phyloP scores from a whole-genome alignment of 345 rosid species.

The Rhodamnia argentea region DNA sequence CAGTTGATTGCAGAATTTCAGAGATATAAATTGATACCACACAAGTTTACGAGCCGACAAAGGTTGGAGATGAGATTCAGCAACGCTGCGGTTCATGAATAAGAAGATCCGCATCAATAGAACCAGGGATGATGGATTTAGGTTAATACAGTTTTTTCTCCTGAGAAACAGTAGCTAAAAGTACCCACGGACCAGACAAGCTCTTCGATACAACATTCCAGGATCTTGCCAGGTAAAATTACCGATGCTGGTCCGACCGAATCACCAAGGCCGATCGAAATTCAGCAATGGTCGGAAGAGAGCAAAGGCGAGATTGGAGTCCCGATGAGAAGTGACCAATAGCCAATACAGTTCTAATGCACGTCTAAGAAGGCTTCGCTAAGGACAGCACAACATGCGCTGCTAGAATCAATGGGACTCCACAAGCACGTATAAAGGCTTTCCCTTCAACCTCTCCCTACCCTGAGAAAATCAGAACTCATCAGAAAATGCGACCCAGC shows the following conservation, averaged over 20 bases:
- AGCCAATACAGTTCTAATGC: background rate
- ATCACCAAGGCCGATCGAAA: background rate
- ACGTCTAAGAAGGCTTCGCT: background rate
- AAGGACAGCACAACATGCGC: background rate
- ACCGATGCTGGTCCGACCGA: background rate
- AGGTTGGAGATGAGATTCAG: background rate
- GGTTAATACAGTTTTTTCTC: background rate
- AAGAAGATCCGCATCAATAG: background rate
- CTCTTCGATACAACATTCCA: background rate
- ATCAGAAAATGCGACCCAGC: background rate
- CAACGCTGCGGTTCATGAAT: background rate
- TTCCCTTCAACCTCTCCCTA: constrained; percentile 45
- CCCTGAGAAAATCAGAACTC: constrained; percentile 32
- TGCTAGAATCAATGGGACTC: constrained; percentile 35
- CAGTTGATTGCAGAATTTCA: background rate
- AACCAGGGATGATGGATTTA: background rate
- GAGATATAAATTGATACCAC: background rate
- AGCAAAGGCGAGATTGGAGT: background rate
- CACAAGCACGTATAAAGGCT: constrained; percentile 50
- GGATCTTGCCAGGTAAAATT: background rate
- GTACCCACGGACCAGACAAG: background rate
- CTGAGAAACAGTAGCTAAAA: background rate
- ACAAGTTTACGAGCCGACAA: background rate
- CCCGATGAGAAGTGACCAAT: background rate
- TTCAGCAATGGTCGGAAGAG: background rate